A percentile compares a stretch with the other conserved stretches of the same genome.
These are phyloP conservation scores for Amphicarpaea edgeworthii DNA, from an alignment of 306 rosid genomes.

Conservation along the genomic window DNA sequence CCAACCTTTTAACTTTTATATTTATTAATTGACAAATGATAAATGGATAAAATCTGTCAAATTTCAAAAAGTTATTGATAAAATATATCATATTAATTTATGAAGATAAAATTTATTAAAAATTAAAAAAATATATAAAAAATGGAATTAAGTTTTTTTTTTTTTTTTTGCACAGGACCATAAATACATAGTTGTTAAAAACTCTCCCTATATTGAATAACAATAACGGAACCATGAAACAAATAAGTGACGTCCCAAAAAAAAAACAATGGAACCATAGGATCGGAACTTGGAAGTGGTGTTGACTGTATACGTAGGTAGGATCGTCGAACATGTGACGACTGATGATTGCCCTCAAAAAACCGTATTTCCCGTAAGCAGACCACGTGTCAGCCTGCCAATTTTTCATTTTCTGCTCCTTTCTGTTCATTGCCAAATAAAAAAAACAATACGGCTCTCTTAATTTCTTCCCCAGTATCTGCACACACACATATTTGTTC, in stretches of 20 bases:
- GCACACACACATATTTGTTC: slow-evolving; percentile 29
- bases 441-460: background rate
- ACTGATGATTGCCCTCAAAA: slow-evolving; percentile 15
- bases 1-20: too few relatives aligned
- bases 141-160: too few relatives aligned
- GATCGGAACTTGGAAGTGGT: background rate
- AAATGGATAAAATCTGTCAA: too few relatives aligned
- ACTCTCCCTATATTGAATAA: too few relatives aligned
- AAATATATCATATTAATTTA: too few relatives aligned
- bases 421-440: slow-evolving; percentile 27
- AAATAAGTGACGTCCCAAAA: background rate
- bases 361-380: background rate
- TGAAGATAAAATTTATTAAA: too few relatives aligned
- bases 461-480: background rate
- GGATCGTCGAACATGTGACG: slow-evolving; percentile 7
- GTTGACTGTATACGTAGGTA: slow-evolving; percentile 40
- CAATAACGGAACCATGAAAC: too few relatives aligned
- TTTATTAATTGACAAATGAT: too few relatives aligned
- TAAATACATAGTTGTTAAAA: too few relatives aligned
- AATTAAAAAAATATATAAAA: too few relatives aligned
- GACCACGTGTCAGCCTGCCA: slow-evolving; percentile 38
- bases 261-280: background rate
- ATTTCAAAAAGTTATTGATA: too few relatives aligned
- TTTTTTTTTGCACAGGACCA: too few relatives aligned
- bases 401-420: background rate